Percentiles rank a stretch among this genome's conserved stretches.
Conservation (phyloP, 108 stramenopile species). For the Cyclotella atomus region DNA sequence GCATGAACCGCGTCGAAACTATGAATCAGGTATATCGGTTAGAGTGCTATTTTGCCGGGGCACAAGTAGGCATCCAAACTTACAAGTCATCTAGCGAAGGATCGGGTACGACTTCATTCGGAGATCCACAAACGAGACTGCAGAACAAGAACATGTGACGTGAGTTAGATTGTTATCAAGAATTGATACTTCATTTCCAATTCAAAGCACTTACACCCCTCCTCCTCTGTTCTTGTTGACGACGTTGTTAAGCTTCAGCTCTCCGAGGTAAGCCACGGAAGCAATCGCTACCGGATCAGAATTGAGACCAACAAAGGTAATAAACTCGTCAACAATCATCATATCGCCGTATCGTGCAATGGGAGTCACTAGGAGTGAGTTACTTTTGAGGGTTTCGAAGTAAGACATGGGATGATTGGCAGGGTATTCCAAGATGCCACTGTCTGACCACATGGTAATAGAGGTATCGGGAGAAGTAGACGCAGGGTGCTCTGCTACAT, state of each 20-base stretch:
- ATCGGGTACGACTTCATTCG: slow-evolving; percentile 56
- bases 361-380: slow-evolving; percentile 13
- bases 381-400: slow-evolving; percentile 32
- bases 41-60: background rate
- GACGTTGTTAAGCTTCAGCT: slow-evolving; percentile 21
- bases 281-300: slow-evolving; percentile 15
- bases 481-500: slow-evolving; percentile 25
- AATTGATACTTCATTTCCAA: background rate
- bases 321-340: slow-evolving; percentile 44
- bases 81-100: slow-evolving; percentile 45
- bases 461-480: slow-evolving; percentile 18
- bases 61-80: background rate
- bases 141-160: background rate
- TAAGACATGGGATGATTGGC: slow-evolving; percentile 34
- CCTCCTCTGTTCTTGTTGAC: slow-evolving; percentile 28
- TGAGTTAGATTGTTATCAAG: background rate
- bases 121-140: slow-evolving; percentile 57
- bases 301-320: slow-evolving; percentile 10
- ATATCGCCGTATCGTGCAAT: slow-evolving; percentile 41
- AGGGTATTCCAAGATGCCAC: slow-evolving; percentile 40
- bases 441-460: slow-evolving; percentile 22
- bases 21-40: background rate
- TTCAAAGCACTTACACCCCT: slow-evolving; percentile 3
- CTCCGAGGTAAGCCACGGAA: slow-evolving; percentile 26
- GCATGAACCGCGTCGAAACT: slow-evolving; percentile 33